Base-by-base conservation (phyloP, 495 filamentous ascomycete species). In the Hypomontagnella submonticulosa region DNA sequence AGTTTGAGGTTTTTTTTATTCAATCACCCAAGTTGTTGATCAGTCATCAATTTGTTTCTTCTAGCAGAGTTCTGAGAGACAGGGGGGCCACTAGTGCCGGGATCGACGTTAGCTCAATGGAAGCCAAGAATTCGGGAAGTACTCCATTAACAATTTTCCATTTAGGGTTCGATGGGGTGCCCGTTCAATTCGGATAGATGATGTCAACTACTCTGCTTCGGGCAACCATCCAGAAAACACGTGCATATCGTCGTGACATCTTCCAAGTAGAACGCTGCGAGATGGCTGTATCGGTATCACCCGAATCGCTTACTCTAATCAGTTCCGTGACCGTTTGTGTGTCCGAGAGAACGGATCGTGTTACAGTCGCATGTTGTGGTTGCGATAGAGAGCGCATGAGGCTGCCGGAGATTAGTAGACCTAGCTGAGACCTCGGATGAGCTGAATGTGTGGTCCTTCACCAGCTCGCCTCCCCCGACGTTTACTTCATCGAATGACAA, bases 361-460 rank as follows among this genome's bases (percentile, higher is more conserved):
- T 61, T 33, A 66, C 63, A n/a, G 49, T 66, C 57, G 46, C 56
- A 48, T 52, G 50, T 51, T 52, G 3, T n/a, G 32, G 23, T 27
- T 27, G 23, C 51, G 34, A 32, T 20, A 16, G 34, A 23, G 6
- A n/a, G n/a, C 32, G 41, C 54, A 65, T 52, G 32, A 66, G 63
- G 56, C 63, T 66, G 56, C 44, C 63, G 63, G 63, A 66, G 38
- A 66, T 66, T 66, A 51, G 16, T 30, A 36, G 43, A 27, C 12
- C 40, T 27, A 27, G 36, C 16, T 18, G 6, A 16, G 4, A 8
- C 50, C 38, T 51, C 15, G 37, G 55, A 41, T 53, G 54, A 57
- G 61, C 61, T 60, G 62, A 54, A 54, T 34, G 33, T 18, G 10
- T 20, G 23, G 23, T 2, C 18, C 37, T 23, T 50, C 36, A 18